Percentiles rank a stretch among this genome's conserved stretches.
Evolutionary conservation across 1,284 basidiomycete genomes (phyloP).

Genomic region (Marasmius tenuissimus): DNA sequence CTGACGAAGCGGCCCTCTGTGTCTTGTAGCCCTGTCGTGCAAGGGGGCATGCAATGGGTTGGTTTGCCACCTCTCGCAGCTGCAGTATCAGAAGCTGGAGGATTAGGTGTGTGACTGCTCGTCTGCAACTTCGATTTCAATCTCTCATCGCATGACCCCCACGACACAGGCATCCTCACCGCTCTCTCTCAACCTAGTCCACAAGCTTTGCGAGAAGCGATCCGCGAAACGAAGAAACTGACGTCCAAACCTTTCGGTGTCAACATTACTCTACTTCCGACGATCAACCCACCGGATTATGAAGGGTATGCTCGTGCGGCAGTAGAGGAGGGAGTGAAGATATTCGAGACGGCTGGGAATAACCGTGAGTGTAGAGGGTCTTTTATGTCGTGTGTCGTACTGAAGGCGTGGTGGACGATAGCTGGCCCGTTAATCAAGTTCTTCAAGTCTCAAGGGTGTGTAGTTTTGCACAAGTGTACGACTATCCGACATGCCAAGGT

Average conservation of each 20-base stretch:
- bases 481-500: slow-evolving; percentile 86
- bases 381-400: not conserved
- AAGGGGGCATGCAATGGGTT: slow-evolving; percentile 91
- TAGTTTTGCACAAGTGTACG: slow-evolving; percentile 92
- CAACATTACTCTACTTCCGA: slow-evolving; percentile 89
- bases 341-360: slow-evolving; percentile 94
- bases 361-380: slow-evolving; percentile 56
- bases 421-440: slow-evolving; percentile 80
- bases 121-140: not conserved
- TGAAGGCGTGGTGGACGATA: slow-evolving; percentile 24
- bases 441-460: slow-evolving; percentile 76
- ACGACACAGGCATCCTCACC: slow-evolving; percentile 69
- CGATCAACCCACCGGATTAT: slow-evolving; percentile 92
- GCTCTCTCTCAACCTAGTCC: slow-evolving; percentile 88
- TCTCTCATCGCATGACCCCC: not conserved
- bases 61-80: slow-evolving; percentile 73
- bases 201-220: slow-evolving; percentile 81
- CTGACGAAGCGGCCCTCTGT: slow-evolving; percentile 1
- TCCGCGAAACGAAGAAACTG: slow-evolving; percentile 71
- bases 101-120: slow-evolving; percentile 5
- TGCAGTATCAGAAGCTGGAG: slow-evolving; percentile 83
- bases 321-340: slow-evolving; percentile 84
- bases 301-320: slow-evolving; percentile 80
- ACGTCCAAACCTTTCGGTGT: slow-evolving; percentile 86
- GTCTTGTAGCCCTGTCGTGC: slow-evolving; percentile 62